Evolutionary conservation across 2,329 filamentous ascomycete genomes (phyloP).

Genomic region (Monilinia vaccinii-corymbosi): DNA sequence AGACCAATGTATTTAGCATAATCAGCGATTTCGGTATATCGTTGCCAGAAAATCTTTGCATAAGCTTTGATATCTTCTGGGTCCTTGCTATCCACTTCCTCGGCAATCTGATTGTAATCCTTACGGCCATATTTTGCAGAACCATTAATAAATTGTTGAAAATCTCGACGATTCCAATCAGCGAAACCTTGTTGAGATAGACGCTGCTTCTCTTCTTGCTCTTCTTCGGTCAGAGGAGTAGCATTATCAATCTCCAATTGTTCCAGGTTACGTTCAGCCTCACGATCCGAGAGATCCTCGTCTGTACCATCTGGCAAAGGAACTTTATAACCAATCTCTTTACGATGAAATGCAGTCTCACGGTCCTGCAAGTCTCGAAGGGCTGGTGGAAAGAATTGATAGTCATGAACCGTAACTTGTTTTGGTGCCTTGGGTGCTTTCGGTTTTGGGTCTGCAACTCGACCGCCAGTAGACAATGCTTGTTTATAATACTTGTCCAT

Average conservation of each 20-base stretch:
- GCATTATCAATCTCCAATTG: constrained; percentile 93
- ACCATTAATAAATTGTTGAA: constrained; percentile 95
- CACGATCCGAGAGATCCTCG: constrained; percentile 74
- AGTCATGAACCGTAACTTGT: constrained; percentile 86
- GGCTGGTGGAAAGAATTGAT: constrained; percentile 86
- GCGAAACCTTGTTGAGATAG: constrained; percentile 80
- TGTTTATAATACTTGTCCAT: constrained; percentile 98
- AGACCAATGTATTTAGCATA: constrained; percentile 81
- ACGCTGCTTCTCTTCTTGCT: constrained; percentile 75
- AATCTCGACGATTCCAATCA: constrained; percentile 94
- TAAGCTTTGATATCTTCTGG: constrained; percentile 80
- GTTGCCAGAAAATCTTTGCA: constrained; percentile 92
- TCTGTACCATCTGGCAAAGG: constrained; percentile 82
- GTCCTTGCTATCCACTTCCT: constrained; percentile 86
- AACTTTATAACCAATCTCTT: constrained; percentile 93
- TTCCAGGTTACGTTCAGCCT: constrained; percentile 77
- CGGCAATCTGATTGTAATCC: constrained; percentile 76
- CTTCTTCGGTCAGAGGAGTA: constrained; percentile 77
- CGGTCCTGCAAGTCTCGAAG: constrained; percentile 88
- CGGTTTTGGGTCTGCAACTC: constrained; percentile 76
- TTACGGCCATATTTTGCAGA: constrained; percentile 85
- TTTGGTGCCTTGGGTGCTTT: constrained; percentile 94
- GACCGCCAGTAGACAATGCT: constrained; percentile 70
- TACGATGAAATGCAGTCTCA: constrained; percentile 91
- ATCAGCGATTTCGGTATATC: constrained; percentile 82